phyloP scores from a whole-genome alignment of 768 basidiomycete species.

The Crepidotus variabilis region DNA sequence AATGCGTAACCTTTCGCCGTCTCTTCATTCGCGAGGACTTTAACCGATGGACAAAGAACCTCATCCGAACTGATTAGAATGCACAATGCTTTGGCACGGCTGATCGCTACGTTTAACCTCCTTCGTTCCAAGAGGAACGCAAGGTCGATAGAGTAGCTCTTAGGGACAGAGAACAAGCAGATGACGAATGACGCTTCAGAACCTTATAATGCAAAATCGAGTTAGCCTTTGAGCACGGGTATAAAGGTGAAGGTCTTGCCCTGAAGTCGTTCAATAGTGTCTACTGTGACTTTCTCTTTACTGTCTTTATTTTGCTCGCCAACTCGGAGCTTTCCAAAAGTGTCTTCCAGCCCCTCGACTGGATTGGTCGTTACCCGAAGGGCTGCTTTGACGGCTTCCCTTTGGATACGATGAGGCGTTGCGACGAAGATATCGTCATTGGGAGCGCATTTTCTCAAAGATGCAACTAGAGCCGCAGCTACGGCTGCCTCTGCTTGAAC shows the following conservation, averaged over 20 bases:
- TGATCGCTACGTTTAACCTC: conserved; percentile 50
- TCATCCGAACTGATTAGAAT: conserved; percentile 41
- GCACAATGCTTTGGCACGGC: conserved; percentile 48
- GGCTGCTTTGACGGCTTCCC: conserved; percentile 45
- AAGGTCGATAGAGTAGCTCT: conserved; percentile 30
- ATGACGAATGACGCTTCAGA: conserved; percentile 53
- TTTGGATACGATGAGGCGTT: conserved; percentile 48
- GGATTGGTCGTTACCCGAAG: conserved; percentile 19
- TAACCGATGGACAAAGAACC: conserved; percentile 42
- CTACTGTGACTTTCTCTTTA: conserved; percentile 34
- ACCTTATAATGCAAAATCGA: conserved; percentile 22
- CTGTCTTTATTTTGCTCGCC: conserved; percentile 1
- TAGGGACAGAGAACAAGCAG: conserved; percentile 46
- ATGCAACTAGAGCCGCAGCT: conserved; percentile 38
- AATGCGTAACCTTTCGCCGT: conserved; percentile 45
- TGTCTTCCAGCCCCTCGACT: conserved; percentile 11
- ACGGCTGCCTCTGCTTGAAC: conserved; percentile 45
- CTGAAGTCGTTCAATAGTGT: conserved; percentile 49
- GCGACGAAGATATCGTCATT: conserved; percentile 47
- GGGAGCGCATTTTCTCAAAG: conserved; percentile 33
- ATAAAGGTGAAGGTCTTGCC: conserved; percentile 21
- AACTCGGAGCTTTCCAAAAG: conserved; percentile 14
- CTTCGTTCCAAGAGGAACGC: conserved; percentile 44
- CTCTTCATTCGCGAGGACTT: conserved; percentile 38
- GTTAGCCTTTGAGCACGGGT: background rate